Evolutionary conservation across 805 yeast genomes (phyloP), one percentile per base, ranked within the genome.

Genomic region (Wickerhamiella kurtzmanii): DNA sequence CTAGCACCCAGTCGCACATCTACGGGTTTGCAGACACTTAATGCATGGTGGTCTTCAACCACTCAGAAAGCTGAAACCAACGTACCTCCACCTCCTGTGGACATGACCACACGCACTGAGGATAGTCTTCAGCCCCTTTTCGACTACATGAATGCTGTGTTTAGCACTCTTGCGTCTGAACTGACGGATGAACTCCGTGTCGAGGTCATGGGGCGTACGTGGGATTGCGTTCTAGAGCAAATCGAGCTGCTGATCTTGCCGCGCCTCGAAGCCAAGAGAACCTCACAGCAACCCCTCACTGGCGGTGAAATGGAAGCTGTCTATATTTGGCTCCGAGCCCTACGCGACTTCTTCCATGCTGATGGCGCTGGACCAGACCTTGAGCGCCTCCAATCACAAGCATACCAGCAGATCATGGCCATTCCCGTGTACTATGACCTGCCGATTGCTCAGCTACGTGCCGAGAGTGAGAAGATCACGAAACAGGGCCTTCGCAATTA

Each of bases 361-460:
- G 79, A 74, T 41, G 94, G 94, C 0, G 80, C 79, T 32, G 95
- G 95, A 0, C 92, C 92, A 0, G 73, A 85, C 1, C 54, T 83
- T 25, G 76, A 73, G 50, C 74, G 73, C 5, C 64, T 85, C 55
- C 79, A 78, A 50, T 74, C 75, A 48, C 74, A 71, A 25, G 72
- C 74, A 35, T 85, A 81, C 58, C 84, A 82, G 60, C 72, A 76
- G 37, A 61, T 84, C 20, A 62, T 80, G 50, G 61, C 80, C 22
- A 68, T 83, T 6, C 83, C 86, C 2, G 76, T 73, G 0, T 76
- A 75, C 56, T 82, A 83, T 56, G 83, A 79, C 48, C 66, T 72
- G 43, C 66, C 70, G 5, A 63, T 66, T 0, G 47, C 60, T 0
- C 70, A 68, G 45, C 66, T 86, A 48, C 70, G 68, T 48, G 67